Conservation (phyloP, 2,329 filamentous ascomycete species). For the Onygenales sp. region DNA sequence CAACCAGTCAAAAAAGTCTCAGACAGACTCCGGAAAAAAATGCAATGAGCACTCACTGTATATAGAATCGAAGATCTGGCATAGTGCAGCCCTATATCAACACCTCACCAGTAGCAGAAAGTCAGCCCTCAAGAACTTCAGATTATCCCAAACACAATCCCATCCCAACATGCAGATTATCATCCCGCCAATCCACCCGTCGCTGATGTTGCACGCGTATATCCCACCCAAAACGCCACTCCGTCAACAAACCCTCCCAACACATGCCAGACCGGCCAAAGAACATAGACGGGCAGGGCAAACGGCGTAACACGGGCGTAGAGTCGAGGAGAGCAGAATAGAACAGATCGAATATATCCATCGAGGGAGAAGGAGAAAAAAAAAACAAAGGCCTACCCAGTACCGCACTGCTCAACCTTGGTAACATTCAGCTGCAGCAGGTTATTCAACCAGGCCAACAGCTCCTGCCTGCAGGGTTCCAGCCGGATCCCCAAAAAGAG, state of each 20-base stretch:
- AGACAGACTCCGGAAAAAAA: neutral
- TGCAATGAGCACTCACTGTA: slow-evolving; percentile 49
- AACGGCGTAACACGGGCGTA: neutral
- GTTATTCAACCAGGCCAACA: slow-evolving; percentile 93
- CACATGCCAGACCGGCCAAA: too few species aligned
- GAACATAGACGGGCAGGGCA: too few species aligned
- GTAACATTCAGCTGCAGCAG: slow-evolving; percentile 96
- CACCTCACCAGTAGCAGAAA: slow-evolving; percentile 4
- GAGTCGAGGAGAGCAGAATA: neutral
- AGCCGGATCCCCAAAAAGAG: slow-evolving; percentile 6
- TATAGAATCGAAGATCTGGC: slow-evolving; percentile 97
- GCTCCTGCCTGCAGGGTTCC: slow-evolving; percentile 64
- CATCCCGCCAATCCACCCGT: too few species aligned
- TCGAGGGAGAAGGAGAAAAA: neutral
- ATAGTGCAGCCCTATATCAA: slow-evolving; percentile 68
- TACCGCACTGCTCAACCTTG: slow-evolving; percentile 98
- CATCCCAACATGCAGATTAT: neutral
- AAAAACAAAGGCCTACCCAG: slow-evolving; percentile 56
- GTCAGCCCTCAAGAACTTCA: neutral
- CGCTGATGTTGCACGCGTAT: too few species aligned
- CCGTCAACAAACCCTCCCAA: too few species aligned
- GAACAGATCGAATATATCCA: neutral
- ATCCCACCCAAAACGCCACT: too few species aligned
- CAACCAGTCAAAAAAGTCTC: neutral
- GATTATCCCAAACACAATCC: too few species aligned